Base-by-base conservation (phyloP, 2,329 filamentous ascomycete species). In the Leptosphaerulina australis region DNA sequence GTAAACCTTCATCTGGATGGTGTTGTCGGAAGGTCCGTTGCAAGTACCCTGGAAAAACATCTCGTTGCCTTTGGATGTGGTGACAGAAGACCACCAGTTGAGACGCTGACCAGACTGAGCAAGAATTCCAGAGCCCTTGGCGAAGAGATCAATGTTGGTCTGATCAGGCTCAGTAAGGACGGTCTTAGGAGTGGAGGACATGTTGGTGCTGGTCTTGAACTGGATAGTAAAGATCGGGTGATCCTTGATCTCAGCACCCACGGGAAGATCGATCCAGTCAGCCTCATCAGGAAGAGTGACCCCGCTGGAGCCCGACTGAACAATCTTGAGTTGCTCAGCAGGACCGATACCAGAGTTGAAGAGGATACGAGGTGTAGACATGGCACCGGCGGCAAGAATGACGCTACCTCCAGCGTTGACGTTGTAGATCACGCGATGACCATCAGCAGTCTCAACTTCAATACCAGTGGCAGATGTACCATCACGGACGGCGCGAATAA, bases 311-410 rank as follows among this genome's bases (percentile, higher is more conserved):
- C 73, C 70, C 38, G 72, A 74, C 41, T 74, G 67, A 18, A 79
- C 78, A 9, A 70, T 74, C 53, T 75, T 63, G 17, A 80, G 72
- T 56, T 78, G 74, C 36, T 75, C 71, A n/a, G 68, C 63, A 7
- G 85, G 85, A 2, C 86, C 88, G 56, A 88, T 90, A 56, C 87
- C 84, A 72, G 82, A 86, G 64, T 85, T 80, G 70, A 88, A 78
- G 1, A 90, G 77, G 40, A 90, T 77, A 66, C 87, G 87, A 14
- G 86, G 79, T 3, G 85, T 86, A 11, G 85, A 85, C 61, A 90
- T 87, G 0, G 86, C 75, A 25, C 87, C 87, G 0, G 87, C 82
- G 10, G 87, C 80, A 20, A 90, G 75, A 51, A 90, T 79, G 12
- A 90, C 86, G 22, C 83, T 81, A 6, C 87, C 87, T 29, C 72